Evolutionary conservation across 2,329 filamentous ascomycete species (phyloP).

Genomic region (Colletotrichum gigasporum): DNA sequence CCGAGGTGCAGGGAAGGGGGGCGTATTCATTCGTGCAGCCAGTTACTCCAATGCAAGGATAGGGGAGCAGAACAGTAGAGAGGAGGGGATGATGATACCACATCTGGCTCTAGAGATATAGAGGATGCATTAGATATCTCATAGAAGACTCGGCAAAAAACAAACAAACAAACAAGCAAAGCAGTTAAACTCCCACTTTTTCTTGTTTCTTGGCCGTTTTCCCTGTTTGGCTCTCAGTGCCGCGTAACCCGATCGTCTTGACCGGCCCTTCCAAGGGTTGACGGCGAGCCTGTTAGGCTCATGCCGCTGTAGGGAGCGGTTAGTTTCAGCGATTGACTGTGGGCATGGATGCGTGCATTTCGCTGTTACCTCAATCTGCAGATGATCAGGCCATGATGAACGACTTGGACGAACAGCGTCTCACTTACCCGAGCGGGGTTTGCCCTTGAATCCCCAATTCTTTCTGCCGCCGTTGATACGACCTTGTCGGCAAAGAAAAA

Average conservation of each 20-base stretch:
- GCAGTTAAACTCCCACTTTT: background rate
- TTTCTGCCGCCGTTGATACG: background rate
- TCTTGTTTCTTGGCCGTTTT: background rate
- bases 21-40: background rate
- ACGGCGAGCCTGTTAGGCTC: background rate
- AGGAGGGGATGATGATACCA: conserved; percentile 8
- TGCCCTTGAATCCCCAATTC: background rate
- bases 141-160: background rate
- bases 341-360: conserved; percentile 22
- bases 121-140: conserved; percentile 21
- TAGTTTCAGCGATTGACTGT: background rate
- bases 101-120: conserved; percentile 14
- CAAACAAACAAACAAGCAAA: conserved; percentile 12
- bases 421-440: conserved; percentile 27
- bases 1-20: background rate
- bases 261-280: background rate
- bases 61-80: background rate
- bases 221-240: background rate
- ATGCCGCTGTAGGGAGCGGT: background rate
- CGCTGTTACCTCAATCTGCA: conserved; percentile 22
- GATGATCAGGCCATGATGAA: conserved; percentile 29
- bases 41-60: no score
- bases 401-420: conserved; percentile 9
- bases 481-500: background rate
- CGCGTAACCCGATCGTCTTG: background rate